A percentile compares a stretch with the other conserved stretches of the same genome.
phyloP scores from a whole-genome alignment of 305 asterid genomes.

The Fraxinus greggii region DNA sequence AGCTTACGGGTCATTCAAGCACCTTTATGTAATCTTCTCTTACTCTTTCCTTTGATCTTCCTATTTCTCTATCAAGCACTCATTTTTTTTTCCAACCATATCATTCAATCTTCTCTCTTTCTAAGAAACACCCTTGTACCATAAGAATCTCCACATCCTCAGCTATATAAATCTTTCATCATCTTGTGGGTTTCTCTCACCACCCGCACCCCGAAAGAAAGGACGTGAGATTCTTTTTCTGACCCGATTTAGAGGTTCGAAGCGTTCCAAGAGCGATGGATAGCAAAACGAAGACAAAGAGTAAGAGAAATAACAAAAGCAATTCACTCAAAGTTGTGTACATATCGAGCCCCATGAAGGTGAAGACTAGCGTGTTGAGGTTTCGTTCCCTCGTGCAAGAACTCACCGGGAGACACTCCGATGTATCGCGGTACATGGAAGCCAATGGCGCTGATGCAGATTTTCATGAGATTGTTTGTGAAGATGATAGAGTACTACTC shows the following conservation, averaged over 20 bases:
- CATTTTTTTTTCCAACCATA: slow-evolving; percentile 23
- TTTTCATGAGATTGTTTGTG: slow-evolving; percentile 32
- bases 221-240: neutral
- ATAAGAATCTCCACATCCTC: slow-evolving; percentile 10
- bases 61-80: slow-evolving; percentile 21
- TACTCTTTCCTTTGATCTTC: slow-evolving; percentile 45
- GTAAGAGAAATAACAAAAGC: slow-evolving; percentile 17
- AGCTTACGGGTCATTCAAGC: slow-evolving; percentile 55
- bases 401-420: slow-evolving; percentile 69
- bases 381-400: slow-evolving; percentile 69
- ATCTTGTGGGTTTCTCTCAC: slow-evolving; percentile 3
- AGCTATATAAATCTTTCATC: slow-evolving; percentile 27
- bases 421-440: slow-evolving; percentile 43
- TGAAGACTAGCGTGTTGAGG: slow-evolving; percentile 55
- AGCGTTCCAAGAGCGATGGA: slow-evolving; percentile 10
- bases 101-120: slow-evolving; percentile 31
- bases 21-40: slow-evolving; percentile 34
- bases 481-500: neutral
- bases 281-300: slow-evolving; percentile 25
- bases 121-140: slow-evolving; percentile 41
- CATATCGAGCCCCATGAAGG: slow-evolving; percentile 87
- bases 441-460: neutral
- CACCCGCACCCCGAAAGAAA: neutral
- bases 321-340: slow-evolving; percentile 61
- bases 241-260: neutral